Base-by-base conservation (phyloP, 805 yeast species). In the Starmerella sp. region DNA sequence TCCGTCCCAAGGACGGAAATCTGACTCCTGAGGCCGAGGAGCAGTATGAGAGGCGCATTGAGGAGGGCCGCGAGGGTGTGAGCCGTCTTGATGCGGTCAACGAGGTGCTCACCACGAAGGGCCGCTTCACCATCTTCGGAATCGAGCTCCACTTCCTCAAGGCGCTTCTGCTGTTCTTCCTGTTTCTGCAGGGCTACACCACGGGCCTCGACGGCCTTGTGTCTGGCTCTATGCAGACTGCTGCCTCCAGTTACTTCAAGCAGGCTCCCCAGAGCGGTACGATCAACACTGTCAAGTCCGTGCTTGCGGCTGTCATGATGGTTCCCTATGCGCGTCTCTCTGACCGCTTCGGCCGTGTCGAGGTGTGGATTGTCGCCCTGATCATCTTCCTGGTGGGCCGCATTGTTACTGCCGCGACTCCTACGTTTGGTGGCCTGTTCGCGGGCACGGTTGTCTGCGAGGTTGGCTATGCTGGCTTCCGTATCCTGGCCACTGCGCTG, bases 281-380 rank as follows among this genome's bases (percentile, higher is more conserved):
- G 3, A 75, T 83, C 55, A 74, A 77, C 56, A 83, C 80, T 32
- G 74, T 82, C 57, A 73, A 56, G 39, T 37, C 55, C 8, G 84
- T 83, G 42, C 75, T 80, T 51, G 84, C 79, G 48, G 86, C 85
- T 32, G 86, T 83, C 15, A 75, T 83, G 4, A 83, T 81, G 63
- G 80, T 83, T 4, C 73, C 79, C 6, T 79, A 74, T 59, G 86
- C 88, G 8, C 71, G 86, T 58, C 67, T 83, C 34, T 75, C 84
- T 9, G 86, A 83, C 65, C 71, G 76, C 14, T 81, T 81, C 63
- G 88, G 88, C 13, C 77, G 88, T 66, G 62, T 79, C 35, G 79
- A 77, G 61, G 66, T 80, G 50, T 64, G 79, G 41, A 42, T 77
- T 22, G 64, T 76, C 10, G 72, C 83, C 1, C 69, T 80, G 11